Conservation (phyloP, 805 yeast genomes). For the Candida silvicultrix region DNA sequence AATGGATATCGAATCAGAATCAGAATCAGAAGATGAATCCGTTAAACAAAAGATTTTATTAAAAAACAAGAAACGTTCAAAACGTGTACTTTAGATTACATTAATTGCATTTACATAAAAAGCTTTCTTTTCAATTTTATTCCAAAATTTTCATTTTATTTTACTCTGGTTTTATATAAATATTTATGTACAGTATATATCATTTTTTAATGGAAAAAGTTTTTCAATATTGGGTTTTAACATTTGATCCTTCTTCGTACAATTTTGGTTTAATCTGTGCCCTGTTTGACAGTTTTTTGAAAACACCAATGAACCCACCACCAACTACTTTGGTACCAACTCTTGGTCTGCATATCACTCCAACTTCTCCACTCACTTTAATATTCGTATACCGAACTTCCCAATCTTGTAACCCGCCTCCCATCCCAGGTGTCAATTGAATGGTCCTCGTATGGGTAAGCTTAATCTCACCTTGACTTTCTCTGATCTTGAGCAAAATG, state of each 20-base stretch:
- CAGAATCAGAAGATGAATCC: slow-evolving; percentile 52
- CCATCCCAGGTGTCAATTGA: slow-evolving; percentile 41
- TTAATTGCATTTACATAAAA: not conserved
- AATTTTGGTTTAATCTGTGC: slow-evolving; percentile 7
- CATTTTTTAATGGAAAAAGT: not conserved
- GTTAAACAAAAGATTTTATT: slow-evolving; percentile 36
- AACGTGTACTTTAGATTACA: slow-evolving; percentile 13
- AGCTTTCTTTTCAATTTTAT: no score
- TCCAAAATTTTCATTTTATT: no score
- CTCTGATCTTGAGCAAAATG: slow-evolving; percentile 26
- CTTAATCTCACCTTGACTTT: slow-evolving; percentile 23
- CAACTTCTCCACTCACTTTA: slow-evolving; percentile 34
- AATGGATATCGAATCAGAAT: slow-evolving; percentile 52
- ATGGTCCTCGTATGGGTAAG: slow-evolving; percentile 32
- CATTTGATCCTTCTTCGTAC: not conserved
- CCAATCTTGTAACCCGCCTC: slow-evolving; percentile 49
- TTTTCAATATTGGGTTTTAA: not conserved
- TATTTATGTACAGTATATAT: not conserved
- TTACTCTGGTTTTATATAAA: not conserved
- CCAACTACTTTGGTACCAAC: slow-evolving; percentile 41
- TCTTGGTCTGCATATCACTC: slow-evolving; percentile 42
- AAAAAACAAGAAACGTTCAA: slow-evolving; percentile 24
- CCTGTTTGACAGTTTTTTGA: slow-evolving; percentile 26
- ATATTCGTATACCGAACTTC: slow-evolving; percentile 35
- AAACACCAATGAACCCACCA: slow-evolving; percentile 44